Percentiles rank a stretch among this genome's conserved stretches.
Evolutionary conservation across 2,329 filamentous ascomycete genomes (phyloP).

Genomic region (Aspergillus fructus): DNA sequence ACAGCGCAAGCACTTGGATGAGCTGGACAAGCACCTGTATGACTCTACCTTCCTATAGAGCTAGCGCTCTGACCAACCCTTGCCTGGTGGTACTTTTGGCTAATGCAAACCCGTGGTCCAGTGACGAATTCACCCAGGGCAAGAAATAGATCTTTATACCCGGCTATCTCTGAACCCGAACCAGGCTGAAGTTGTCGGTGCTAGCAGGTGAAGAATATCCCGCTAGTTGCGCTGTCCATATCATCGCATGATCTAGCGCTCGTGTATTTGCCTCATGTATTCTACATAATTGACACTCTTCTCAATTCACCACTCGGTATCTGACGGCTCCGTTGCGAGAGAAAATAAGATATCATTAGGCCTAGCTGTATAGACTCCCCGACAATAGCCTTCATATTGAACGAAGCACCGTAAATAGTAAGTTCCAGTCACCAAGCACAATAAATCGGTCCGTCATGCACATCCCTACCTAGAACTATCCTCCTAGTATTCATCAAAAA

Average conservation of each 20-base stretch:
- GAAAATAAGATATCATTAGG: background rate
- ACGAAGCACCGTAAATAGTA: background rate
- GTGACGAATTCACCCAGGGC: conserved; percentile 76
- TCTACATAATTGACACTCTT: conserved; percentile 3
- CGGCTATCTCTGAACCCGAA: background rate
- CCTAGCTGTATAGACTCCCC: background rate
- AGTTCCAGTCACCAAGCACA: background rate
- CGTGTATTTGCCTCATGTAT: conserved; percentile 16
- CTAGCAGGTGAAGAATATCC: background rate
- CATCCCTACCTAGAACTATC: conserved; percentile 6
- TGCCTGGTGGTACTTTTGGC: background rate
- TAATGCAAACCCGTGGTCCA: conserved; percentile 35
- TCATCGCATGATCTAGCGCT: conserved; percentile 6
- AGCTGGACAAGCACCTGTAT: conserved; percentile 84
- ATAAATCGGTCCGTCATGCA: background rate
- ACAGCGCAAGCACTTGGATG: conserved; percentile 79
- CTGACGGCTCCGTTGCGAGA: background rate
- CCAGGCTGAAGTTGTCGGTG: background rate
- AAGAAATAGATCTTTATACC: conserved; percentile 32
- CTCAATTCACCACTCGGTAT: background rate
- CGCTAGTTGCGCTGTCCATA: background rate
- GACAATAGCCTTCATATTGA: background rate
- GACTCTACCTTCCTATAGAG: conserved; percentile 32
- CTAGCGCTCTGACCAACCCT: background rate
- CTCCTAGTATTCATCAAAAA: background rate